Base-by-base conservation (phyloP, 2,329 filamentous ascomycete genomes). In the Ophiostoma piceae region DNA sequence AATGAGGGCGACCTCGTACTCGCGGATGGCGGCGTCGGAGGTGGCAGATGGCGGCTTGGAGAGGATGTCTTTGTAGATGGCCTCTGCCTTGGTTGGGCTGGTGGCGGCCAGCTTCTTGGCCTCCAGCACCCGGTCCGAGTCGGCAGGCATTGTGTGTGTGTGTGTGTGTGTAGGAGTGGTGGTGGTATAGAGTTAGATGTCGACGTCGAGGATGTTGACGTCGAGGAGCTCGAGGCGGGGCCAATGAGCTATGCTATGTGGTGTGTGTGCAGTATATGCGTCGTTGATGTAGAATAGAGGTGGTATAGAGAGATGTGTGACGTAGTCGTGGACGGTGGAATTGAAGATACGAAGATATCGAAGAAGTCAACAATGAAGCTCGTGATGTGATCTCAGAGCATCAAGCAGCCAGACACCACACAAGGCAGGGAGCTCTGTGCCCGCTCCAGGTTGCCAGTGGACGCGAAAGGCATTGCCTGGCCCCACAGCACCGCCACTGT, bases 1-100 rank as follows among this genome's bases (percentile, higher is more conserved):
- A 77, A 97, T 87, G 78, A 99, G 81, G 35, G 95, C 93, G 75
- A 86, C 85, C 84, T 99, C 95, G 77, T 97, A 99, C 80, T 97
- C 92, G 80, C 91, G 90, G 74, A 94, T 88, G 71, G 94, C 92
- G 51, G 90, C 87, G 80, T 99, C 95, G 72, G 87, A 89, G 71
- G 88, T 95, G 71, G 90, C 88, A 68, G 92, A 91, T 29, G 94
- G 93, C 51, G 92, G 88, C 81, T 92, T 90, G 68, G 92, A 89
- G 74, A 97, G 87, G 78, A 98, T 91, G 70, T 95, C 90, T 81
- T 94, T 92, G 85, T 94, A 98, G 78, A 92, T 88, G 76, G 86
- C 84, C 82, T 96, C 93, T 73, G 94, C 92, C 84, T 95, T 92
- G 76, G 86, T 83, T 74, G 94, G 91, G 78, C 96, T 88, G 74